Evolutionary conservation across 805 yeast genomes (phyloP), one percentile per base, ranked within the genome.

Genomic region (Nakazawaea wickerhamii): DNA sequence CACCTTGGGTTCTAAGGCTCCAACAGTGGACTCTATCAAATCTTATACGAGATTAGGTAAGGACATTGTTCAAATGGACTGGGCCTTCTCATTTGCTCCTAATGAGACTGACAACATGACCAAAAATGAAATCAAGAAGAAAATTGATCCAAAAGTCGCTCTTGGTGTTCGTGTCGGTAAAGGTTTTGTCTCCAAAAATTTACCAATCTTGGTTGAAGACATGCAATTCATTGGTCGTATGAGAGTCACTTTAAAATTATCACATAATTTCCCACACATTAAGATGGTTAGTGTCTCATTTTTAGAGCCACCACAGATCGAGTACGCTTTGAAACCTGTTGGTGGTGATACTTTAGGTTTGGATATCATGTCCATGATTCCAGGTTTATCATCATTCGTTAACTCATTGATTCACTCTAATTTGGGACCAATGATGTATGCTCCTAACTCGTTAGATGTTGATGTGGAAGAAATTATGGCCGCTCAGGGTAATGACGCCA

Each of bases 341-440:
- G 93, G 93, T 59, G 93, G 95, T 64, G 91, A 85, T 58, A 81
- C 90, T n/a, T 71, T 85, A 47, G 95, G 95, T 48, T 56, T 85
- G 34, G 95, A 85, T 64, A 75, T 85, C 51, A 85, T 85, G 95
- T 79, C 90, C 3, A 71, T 84, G 52, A 73, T 85, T 49, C 95
- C 95, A 4, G 93, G 93, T 48, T 74, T 85, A 55, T 73, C 86
- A 19, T 67, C 79, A 3, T 79, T 84, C 55, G 89, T 85, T 41
- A 84, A 81, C 48, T 70, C 73, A 18, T 69, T 81, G 58, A 77
- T 85, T 55, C 83, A 85, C 60, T 64, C 84, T 38, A 81, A 66
- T 50, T 77, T 80, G 53, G 80, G 84, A 33, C 93, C 91, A 33
- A 77, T 84, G 80, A 61, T 85, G 46, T 84, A 84, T 57, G 89